Evolutionary conservation across 2,329 filamentous ascomycete genomes (phyloP), one percentile per base, ranked within the genome.

Genomic region (Bretziella fagacearum): DNA sequence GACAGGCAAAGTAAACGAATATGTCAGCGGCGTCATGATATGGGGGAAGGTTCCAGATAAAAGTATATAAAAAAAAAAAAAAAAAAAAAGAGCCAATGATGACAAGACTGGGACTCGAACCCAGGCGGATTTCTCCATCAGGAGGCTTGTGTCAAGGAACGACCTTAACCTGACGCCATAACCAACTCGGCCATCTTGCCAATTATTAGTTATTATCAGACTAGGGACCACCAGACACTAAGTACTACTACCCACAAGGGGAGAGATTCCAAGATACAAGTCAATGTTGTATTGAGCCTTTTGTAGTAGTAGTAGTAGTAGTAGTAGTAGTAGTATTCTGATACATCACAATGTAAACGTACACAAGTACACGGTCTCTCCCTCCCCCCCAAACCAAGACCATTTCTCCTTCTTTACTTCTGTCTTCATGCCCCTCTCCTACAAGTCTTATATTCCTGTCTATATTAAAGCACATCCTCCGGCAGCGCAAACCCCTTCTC

Each of bases 151-250:
- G 49, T 47, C 45, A 51, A 48, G 49, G 41, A 51, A 51, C 40
- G 49, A 57, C 58, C 58, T 59, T 59, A 60, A 59, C 57, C 58
- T 59, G 55, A 56, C 58, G 57, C 57, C 57, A 59, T 59, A 57
- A 60, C 57, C 57, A 60, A 59, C 57, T 59, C 57, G 57, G 58
- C 58, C 58, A 60, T 60, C 57, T 58, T 58, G 49, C 49, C 49
- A 39, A 39, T 39, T 39, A 18, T 22, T 22, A 13, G 3, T 22
- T 3, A 22, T 2, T 3, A 11, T 1, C 10, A 10, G 4, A 39
- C 15, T n/a, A n/a, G n/a, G n/a, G n/a, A n/a, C n/a, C n/a, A n/a
- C n/a, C n/a, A n/a, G n/a, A n/a, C n/a, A n/a, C n/a, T n/a, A n/a
- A n/a, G n/a, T n/a, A n/a, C n/a, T n/a, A n/a, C n/a, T n/a, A n/a